phyloP scores from a whole-genome alignment of 2,329 filamentous ascomycete genomes.

The Clarireedia monteithiana region DNA sequence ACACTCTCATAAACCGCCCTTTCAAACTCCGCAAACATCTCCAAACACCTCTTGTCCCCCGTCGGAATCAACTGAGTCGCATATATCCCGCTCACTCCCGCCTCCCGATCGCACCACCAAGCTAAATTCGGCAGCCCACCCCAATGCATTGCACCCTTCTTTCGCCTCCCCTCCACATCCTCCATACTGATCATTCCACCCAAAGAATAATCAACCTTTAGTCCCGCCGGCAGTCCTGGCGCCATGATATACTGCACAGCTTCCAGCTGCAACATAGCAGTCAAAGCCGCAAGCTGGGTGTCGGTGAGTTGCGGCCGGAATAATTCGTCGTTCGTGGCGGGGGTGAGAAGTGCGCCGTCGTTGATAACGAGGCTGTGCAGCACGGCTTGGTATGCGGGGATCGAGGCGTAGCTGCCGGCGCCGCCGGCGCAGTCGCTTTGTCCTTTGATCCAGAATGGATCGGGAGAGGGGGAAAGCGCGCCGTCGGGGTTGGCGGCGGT shows the following conservation, averaged over 20 bases:
- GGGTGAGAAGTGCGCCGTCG: slow-evolving; percentile 8
- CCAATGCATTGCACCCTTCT: slow-evolving; percentile 28
- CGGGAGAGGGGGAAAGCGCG: background rate
- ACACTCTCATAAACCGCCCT: slow-evolving; percentile 31
- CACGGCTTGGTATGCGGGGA: slow-evolving; percentile 8
- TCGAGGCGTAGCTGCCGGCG: slow-evolving; percentile 1
- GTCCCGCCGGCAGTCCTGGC: background rate
- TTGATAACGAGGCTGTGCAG: slow-evolving; percentile 7
- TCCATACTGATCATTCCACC: slow-evolving; percentile 6
- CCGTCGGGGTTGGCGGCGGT: background rate
- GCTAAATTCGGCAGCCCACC: slow-evolving; percentile 38
- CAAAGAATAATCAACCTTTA: background rate
- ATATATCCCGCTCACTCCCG: slow-evolving; percentile 35
- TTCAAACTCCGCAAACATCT: slow-evolving; percentile 33
- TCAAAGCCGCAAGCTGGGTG: background rate
- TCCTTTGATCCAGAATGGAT: background rate
- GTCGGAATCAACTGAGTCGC: slow-evolving; percentile 36
- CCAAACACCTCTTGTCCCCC: slow-evolving; percentile 31
- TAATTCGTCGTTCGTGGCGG: slow-evolving; percentile 8
- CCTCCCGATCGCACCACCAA: slow-evolving; percentile 36
- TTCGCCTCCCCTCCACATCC: slow-evolving; percentile 1
- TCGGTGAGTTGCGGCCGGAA: slow-evolving; percentile 11
- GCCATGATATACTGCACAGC: background rate
- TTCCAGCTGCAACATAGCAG: background rate
- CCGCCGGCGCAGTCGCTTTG: slow-evolving; percentile 7